Evolutionary conservation across 371 early-diverging fungal genomes (phyloP).

Genomic region (Mortierella sp.): DNA sequence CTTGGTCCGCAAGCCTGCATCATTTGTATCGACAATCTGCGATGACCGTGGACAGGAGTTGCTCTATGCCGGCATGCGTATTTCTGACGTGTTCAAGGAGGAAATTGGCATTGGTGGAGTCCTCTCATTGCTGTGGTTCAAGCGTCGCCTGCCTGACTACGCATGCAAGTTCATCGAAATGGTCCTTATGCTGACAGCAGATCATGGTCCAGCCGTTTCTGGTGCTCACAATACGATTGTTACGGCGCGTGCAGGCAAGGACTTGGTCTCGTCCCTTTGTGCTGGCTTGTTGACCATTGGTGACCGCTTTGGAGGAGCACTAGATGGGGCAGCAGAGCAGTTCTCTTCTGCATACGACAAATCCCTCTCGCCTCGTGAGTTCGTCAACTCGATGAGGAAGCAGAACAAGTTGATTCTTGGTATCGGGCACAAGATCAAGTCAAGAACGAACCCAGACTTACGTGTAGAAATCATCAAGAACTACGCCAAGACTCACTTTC

Average conservation of each 20-base stretch:
- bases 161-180: conserved; percentile 98
- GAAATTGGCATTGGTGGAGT: conserved; percentile 98
- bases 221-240: conserved; percentile 99
- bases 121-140: conserved; percentile 96
- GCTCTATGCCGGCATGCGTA: conserved; percentile 98
- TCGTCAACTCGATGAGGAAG: conserved; percentile 92
- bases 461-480: conserved; percentile 95
- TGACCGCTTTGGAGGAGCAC: conserved; percentile 97
- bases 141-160: conserved; percentile 94
- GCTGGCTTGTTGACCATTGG: conserved; percentile 95
- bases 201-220: conserved; percentile 96
- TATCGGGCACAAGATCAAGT: conserved; percentile 99
- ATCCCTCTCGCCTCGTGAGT: conserved; percentile 89
- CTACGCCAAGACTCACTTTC: conserved; percentile 92
- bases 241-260: conserved; percentile 98
- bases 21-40: conserved; percentile 97
- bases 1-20: conserved; percentile 98
- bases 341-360: conserved; percentile 93
- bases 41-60: conserved; percentile 99
- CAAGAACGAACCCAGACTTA: conserved; percentile 97
- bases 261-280: conserved; percentile 93
- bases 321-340: conserved; percentile 94
- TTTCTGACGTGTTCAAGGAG: conserved; percentile 97
- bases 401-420: conserved; percentile 87
- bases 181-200: conserved; percentile 99